These are phyloP conservation scores for Coccomyxa sp. DNA, from an alignment of 139 green algal genomes.

Conservation along the genomic window DNA sequence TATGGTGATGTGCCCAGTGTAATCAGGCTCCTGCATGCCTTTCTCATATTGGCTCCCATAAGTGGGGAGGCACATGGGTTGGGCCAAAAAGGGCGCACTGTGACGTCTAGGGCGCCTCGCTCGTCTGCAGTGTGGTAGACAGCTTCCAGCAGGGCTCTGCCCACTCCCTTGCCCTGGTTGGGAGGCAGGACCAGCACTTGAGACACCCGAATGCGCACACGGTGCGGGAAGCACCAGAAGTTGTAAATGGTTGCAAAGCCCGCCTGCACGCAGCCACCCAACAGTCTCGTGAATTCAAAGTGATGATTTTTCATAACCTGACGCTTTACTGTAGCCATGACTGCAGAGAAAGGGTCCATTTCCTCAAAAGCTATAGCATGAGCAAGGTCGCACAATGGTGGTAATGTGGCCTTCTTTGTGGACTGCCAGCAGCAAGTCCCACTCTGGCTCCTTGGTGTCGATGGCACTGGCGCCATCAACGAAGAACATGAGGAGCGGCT, in stretches of 20 bases:
- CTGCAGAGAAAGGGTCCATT: too few relatives aligned
- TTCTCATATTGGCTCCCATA: not conserved
- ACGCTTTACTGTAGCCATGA: too few relatives aligned
- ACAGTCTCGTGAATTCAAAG: too few relatives aligned
- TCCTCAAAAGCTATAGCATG: too few relatives aligned
- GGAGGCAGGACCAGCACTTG: conserved; percentile 82
- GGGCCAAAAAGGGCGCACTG: conserved; percentile 34
- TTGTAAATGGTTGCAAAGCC: conserved; percentile 74
- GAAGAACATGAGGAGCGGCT: conserved; percentile 82
- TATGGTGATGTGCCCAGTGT: not conserved
- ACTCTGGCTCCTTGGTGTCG: conserved; percentile 63
- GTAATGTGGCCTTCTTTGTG: not conserved
- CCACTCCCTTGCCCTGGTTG: conserved; percentile 61
- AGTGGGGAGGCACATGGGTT: too few relatives aligned
- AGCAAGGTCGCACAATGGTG: not conserved
- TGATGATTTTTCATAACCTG: too few relatives aligned
- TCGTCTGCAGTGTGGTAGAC: conserved; percentile 46
- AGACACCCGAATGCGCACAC: conserved; percentile 59
- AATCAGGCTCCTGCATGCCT: not conserved
- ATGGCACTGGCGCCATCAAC: conserved; percentile 78
- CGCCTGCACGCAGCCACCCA: conserved; percentile 11
- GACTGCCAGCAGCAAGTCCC: conserved; percentile 68
- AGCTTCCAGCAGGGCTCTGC: conserved; percentile 52
- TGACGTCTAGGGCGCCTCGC: conserved; percentile 59
- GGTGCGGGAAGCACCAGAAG: conserved; percentile 76